Percentiles rank a stretch among this genome's conserved stretches.
These are phyloP conservation scores for Backusella tuberculispora DNA, from an alignment of 192 early-diverging fungal species.

Conservation along the genomic window DNA sequence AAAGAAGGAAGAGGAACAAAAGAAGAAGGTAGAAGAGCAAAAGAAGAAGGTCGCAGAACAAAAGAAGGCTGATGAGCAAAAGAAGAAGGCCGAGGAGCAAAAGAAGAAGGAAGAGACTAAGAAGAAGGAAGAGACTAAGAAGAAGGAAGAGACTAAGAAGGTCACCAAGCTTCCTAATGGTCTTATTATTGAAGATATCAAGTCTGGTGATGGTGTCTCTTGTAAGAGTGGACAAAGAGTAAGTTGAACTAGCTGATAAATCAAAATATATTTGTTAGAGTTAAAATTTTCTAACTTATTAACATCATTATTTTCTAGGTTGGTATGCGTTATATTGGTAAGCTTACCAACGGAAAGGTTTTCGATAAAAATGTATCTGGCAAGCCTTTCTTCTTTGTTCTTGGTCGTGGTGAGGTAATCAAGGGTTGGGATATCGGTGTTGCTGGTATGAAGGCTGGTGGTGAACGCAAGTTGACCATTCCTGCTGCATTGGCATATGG, in stretches of 20 bases:
- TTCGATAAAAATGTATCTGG: conserved; percentile 96
- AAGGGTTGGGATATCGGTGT: conserved; percentile 95
- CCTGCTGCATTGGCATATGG: conserved; percentile 76
- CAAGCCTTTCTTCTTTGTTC: conserved; percentile 86
- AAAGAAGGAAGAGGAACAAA: conserved; percentile 26
- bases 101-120: conserved; percentile 39
- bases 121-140: conserved; percentile 40
- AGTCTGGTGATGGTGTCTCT: conserved; percentile 46
- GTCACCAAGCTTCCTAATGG: conserved; percentile 72
- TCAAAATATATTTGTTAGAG: conserved; percentile 56
- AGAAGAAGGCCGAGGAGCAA: conserved; percentile 10
- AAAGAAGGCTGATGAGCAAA: conserved; percentile 16
- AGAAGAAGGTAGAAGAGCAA: conserved; percentile 27
- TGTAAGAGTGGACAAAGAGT: conserved; percentile 52
- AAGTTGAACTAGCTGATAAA: conserved; percentile 46
- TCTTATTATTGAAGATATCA: conserved; percentile 81
- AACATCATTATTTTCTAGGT: conserved; percentile 40
- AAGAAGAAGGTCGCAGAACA: conserved; percentile 24
- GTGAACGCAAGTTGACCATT: conserved; percentile 89
- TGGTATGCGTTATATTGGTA: conserved; percentile 94
- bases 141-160: conserved; percentile 49
- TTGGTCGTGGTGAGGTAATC: conserved; percentile 92
- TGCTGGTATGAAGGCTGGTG: conserved; percentile 90
- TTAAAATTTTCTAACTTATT: conserved; percentile 14
- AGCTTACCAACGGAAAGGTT: conserved; percentile 86